A percentile compares a stretch with the other conserved stretches of the same genome.
Evolutionary conservation across 2,329 filamentous ascomycete species (phyloP).

Genomic region (Alternaria novae-zelandiae): DNA sequence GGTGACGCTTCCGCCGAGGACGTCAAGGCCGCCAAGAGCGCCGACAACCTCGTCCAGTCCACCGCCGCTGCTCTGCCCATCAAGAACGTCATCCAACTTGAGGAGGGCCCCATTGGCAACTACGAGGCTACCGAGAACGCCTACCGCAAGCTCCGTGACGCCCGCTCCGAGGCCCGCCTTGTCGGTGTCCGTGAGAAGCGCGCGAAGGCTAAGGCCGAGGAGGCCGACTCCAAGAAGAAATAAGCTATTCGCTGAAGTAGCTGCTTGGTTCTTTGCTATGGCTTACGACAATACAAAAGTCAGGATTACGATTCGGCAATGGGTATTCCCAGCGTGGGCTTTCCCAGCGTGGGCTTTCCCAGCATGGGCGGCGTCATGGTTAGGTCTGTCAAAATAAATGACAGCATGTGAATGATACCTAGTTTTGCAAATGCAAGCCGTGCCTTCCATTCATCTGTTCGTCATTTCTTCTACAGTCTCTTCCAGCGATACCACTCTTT

Average conservation of each 20-base stretch:
- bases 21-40: constrained; percentile 71
- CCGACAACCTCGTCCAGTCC: constrained; percentile 59
- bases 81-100: constrained; percentile 72
- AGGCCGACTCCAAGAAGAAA: constrained; percentile 81
- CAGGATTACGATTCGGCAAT: constrained; percentile 36
- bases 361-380: constrained; percentile 49
- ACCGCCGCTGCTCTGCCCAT: constrained; percentile 73
- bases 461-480: background rate
- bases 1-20: constrained; percentile 86
- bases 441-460: constrained; percentile 22
- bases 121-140: constrained; percentile 78
- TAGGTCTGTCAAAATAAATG: constrained; percentile 40
- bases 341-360: constrained; percentile 41
- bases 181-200: constrained; percentile 92
- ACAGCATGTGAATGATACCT: constrained; percentile 48
- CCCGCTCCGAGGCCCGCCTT: constrained; percentile 82
- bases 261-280: constrained; percentile 33
- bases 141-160: constrained; percentile 83
- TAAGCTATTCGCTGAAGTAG: constrained; percentile 54
- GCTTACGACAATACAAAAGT: constrained; percentile 42
- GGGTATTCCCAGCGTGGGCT: constrained; percentile 43
- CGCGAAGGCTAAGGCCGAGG: constrained; percentile 83
- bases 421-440: constrained; percentile 45
- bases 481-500: background rate
- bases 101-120: constrained; percentile 78